Conservation (phyloP, 768 basidiomycete species). For the Crucibulum laeve region DNA sequence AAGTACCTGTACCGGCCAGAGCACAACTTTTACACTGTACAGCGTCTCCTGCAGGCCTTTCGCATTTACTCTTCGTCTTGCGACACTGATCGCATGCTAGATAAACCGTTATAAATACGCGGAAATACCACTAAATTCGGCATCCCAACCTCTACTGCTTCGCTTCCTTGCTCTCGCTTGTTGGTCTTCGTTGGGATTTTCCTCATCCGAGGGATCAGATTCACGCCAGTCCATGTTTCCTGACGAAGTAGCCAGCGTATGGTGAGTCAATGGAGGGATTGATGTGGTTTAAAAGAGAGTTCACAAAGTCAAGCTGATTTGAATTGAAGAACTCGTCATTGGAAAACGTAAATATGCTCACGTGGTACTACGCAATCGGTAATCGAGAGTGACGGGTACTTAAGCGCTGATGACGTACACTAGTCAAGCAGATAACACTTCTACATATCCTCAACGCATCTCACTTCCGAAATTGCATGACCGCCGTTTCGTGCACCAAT, state of each 20-base stretch:
- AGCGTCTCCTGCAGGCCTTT: conserved; percentile 43
- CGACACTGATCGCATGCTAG: conserved; percentile 84
- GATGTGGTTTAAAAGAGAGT: not conserved
- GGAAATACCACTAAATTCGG: not conserved
- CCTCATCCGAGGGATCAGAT: conserved; percentile 60
- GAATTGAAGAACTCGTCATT: not conserved
- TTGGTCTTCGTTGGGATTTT: conserved; percentile 31
- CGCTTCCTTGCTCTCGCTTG: conserved; percentile 47
- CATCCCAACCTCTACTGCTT: conserved; percentile 53
- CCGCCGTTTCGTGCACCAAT: no score
- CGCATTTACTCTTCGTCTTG: conserved; percentile 87
- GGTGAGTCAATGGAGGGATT: conserved; percentile 13
- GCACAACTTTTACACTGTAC: conserved; percentile 62
- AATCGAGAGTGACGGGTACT: no score
- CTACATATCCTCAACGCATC: no score
- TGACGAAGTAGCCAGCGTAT: no score
- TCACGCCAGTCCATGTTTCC: conserved; percentile 51
- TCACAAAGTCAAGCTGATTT: not conserved
- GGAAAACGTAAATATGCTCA: not conserved
- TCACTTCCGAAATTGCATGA: no score
- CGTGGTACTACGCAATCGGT: conserved; percentile 1
- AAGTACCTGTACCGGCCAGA: conserved; percentile 48
- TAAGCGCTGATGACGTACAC: no score
- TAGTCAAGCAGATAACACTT: no score
- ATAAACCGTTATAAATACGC: conserved; percentile 5